These are phyloP conservation scores for Mucor velutinosus DNA, from an alignment of 371 early-diverging fungal genomes.

Conservation along the genomic window DNA sequence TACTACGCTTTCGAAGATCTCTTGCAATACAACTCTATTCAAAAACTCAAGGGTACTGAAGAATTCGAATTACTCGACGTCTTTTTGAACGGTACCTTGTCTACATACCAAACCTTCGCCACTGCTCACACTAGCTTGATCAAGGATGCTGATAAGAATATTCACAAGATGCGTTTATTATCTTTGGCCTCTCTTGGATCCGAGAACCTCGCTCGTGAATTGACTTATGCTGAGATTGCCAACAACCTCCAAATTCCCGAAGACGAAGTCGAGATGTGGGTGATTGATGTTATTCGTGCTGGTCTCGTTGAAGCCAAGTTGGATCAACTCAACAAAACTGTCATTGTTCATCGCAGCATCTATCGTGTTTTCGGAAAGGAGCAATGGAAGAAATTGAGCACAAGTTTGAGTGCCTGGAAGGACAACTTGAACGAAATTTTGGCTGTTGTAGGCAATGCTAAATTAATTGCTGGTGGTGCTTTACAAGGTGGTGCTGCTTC, in stretches of 20 bases:
- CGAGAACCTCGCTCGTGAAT: slow-evolving; percentile 65
- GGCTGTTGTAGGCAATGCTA: slow-evolving; percentile 84
- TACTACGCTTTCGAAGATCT: slow-evolving; percentile 85
- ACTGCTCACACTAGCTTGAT: slow-evolving; percentile 53
- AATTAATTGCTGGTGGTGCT: slow-evolving; percentile 63
- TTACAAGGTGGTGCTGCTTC: slow-evolving; percentile 42
- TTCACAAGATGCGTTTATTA: slow-evolving; percentile 85
- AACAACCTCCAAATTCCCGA: slow-evolving; percentile 73
- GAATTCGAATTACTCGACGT: slow-evolving; percentile 74
- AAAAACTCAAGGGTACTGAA: slow-evolving; percentile 63
- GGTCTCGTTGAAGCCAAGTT: slow-evolving; percentile 94
- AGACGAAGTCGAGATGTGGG: slow-evolving; percentile 91
- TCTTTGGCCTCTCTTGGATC: slow-evolving; percentile 84
- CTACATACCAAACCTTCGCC: slow-evolving; percentile 68
- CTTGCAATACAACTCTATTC: slow-evolving; percentile 70
- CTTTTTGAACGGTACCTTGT: slow-evolving; percentile 73
- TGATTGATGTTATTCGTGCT: slow-evolving; percentile 90
- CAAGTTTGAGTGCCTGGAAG: slow-evolving; percentile 79
- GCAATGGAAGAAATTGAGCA: slow-evolving; percentile 80
- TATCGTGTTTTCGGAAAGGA: slow-evolving; percentile 82
- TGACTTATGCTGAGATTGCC: slow-evolving; percentile 78
- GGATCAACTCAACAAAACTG: slow-evolving; percentile 85
- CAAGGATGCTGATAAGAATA: slow-evolving; percentile 60
- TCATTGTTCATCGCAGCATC: slow-evolving; percentile 77
- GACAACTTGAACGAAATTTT: slow-evolving; percentile 77